Conservation (phyloP, 2,329 filamentous ascomycete genomes). For the Fusarium devonianum region DNA sequence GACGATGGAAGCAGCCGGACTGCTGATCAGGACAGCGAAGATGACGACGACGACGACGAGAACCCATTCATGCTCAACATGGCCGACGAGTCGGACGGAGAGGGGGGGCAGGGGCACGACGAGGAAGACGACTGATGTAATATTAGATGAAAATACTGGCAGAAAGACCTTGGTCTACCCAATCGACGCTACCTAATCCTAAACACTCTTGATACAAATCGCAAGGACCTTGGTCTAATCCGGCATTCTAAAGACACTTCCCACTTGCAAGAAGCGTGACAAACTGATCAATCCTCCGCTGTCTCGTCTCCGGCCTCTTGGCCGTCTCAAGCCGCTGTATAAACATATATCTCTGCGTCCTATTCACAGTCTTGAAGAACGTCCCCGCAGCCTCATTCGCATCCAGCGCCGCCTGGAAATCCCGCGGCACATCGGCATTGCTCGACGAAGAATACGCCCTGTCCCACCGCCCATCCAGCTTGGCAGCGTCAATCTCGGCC, state of each 20-base stretch:
- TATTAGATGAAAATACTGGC: background rate
- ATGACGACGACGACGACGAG: slow-evolving; percentile 32
- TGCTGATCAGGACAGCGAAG: slow-evolving; percentile 25
- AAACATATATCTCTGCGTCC: slow-evolving; percentile 55
- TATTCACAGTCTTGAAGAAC: slow-evolving; percentile 54
- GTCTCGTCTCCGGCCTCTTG: slow-evolving; percentile 47
- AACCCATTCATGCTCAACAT: slow-evolving; percentile 44
- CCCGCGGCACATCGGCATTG: slow-evolving; percentile 54
- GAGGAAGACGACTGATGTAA: slow-evolving; percentile 24
- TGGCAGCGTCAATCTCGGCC: slow-evolving; percentile 61
- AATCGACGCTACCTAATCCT: slow-evolving; percentile 1
- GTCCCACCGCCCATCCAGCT: slow-evolving; percentile 65
- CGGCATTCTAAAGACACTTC: slow-evolving; percentile 38
- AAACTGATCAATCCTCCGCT: slow-evolving; percentile 50
- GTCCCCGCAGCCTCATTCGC: slow-evolving; percentile 44
- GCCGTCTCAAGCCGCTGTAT: slow-evolving; percentile 55
- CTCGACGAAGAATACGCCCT: slow-evolving; percentile 61
- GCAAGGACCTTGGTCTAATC: slow-evolving; percentile 8
- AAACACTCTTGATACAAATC: slow-evolving; percentile 13
- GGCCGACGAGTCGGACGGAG: slow-evolving; percentile 46
- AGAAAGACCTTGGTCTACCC: background rate
- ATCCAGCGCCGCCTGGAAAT: slow-evolving; percentile 56
- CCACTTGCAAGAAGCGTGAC: slow-evolving; percentile 48
- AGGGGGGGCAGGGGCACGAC: slow-evolving; percentile 30
- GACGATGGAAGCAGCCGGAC: slow-evolving; percentile 30